These are phyloP conservation scores for Lachnellula willkommii DNA, from an alignment of 2,329 filamentous ascomycete genomes.

Conservation along the genomic window DNA sequence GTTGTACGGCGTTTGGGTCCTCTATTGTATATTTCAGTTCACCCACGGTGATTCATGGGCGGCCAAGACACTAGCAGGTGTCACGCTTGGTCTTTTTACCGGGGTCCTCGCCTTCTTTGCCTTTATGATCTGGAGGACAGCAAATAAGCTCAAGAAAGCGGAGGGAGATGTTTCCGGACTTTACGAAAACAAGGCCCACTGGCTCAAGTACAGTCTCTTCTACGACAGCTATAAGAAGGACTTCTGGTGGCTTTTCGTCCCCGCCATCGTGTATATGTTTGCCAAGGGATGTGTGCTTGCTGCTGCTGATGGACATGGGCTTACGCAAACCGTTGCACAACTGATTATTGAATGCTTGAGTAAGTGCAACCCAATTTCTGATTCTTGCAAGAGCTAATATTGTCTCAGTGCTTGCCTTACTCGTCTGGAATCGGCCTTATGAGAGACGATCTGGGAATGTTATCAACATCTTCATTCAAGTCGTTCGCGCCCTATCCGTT, in stretches of 20 bases:
- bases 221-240: conserved; percentile 92
- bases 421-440: conserved; percentile 82
- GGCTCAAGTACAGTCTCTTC: conserved; percentile 95
- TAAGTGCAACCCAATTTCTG: conserved; percentile 14
- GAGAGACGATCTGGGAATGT: conserved; percentile 82
- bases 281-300: conserved; percentile 83
- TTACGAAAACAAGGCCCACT: conserved; percentile 83
- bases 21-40: conserved; percentile 96
- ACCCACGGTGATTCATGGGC: conserved; percentile 91
- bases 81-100: conserved; percentile 79
- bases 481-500: conserved; percentile 83
- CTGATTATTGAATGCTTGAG: conserved; percentile 69
- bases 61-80: conserved; percentile 73
- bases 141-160: conserved; percentile 63
- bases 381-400: conserved; percentile 29
- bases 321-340: conserved; percentile 74
- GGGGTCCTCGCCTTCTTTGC: conserved; percentile 75
- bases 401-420: conserved; percentile 57
- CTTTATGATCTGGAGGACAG: conserved; percentile 75
- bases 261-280: conserved; percentile 84
- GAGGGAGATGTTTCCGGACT: conserved; percentile 70
- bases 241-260: conserved; percentile 97
- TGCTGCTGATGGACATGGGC: conserved; percentile 76
- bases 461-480: conserved; percentile 89
- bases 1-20: conserved; percentile 88